Percentiles rank a stretch among this genome's conserved stretches.
Conservation (phyloP, 1,139 yeast species). For the Suhomyces atakaporum region DNA sequence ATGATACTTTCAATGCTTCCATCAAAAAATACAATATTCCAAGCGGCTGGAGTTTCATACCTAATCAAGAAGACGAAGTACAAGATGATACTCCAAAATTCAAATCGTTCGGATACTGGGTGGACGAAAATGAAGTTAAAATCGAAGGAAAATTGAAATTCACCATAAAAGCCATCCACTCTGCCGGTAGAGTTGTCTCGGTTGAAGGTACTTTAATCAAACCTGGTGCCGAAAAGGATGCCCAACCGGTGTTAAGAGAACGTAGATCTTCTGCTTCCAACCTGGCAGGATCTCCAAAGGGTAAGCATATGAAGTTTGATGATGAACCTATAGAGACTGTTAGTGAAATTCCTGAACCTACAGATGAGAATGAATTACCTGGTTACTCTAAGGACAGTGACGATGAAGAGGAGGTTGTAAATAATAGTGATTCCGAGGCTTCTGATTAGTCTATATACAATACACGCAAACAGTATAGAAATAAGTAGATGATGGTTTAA, state of each 20-base stretch:
- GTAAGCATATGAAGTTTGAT: slow-evolving; percentile 47
- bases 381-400: slow-evolving; percentile 22
- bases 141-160: slow-evolving; percentile 82
- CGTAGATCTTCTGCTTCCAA: slow-evolving; percentile 26
- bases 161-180: slow-evolving; percentile 68
- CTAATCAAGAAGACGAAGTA: slow-evolving; percentile 69
- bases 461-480: too few relatives aligned
- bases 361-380: slow-evolving; percentile 18
- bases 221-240: slow-evolving; percentile 60
- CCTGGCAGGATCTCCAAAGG: slow-evolving; percentile 15
- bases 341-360: slow-evolving; percentile 30
- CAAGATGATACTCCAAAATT: slow-evolving; percentile 23
- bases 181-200: slow-evolving; percentile 79
- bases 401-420: slow-evolving; percentile 31
- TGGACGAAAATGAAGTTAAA: slow-evolving; percentile 67
- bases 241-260: slow-evolving; percentile 50
- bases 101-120: slow-evolving; percentile 82
- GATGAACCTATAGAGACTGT: slow-evolving; percentile 29
- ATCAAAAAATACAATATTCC: slow-evolving; percentile 87
- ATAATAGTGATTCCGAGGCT: slow-evolving; percentile 32
- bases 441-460: slow-evolving; percentile 9
- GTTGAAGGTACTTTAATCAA: slow-evolving; percentile 79
- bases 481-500: too few relatives aligned
- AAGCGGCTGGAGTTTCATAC: slow-evolving; percentile 75
- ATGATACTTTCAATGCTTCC: slow-evolving; percentile 93